These are phyloP conservation scores for Nannochloris sp. DNA, from an alignment of 139 green algal genomes.

Conservation along the genomic window DNA sequence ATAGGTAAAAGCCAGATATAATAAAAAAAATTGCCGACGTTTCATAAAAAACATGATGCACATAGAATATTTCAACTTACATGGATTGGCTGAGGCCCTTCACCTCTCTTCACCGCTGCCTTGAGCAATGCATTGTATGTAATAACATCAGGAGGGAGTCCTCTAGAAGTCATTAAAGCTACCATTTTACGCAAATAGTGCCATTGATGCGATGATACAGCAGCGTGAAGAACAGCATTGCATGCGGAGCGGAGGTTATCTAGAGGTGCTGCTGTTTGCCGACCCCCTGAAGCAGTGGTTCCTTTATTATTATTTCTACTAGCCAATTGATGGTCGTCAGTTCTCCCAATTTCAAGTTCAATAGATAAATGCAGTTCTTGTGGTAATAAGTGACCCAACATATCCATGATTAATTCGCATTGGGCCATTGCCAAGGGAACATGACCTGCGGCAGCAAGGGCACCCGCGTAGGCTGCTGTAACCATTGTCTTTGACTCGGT, in stretches of 20 bases:
- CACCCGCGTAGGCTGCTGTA: not conserved
- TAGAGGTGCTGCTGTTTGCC: not conserved
- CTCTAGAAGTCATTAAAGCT: not conserved
- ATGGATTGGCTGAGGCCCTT: not conserved
- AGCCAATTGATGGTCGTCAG: too few relatives aligned
- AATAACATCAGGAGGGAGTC: not conserved
- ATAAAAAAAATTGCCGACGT: too few relatives aligned
- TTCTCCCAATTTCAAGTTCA: not conserved
- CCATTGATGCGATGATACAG: not conserved
- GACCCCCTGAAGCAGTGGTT: not conserved
- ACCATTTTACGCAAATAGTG: not conserved
- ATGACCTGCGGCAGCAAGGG: not conserved
- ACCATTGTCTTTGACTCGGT: not conserved
- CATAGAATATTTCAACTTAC: not conserved
- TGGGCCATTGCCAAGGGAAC: not conserved
- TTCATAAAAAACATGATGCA: too few relatives aligned
- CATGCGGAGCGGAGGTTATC: constrained; percentile 1
- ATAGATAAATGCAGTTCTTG: not conserved
- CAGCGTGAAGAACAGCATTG: constrained; percentile 1
- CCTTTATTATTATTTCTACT: too few relatives aligned
- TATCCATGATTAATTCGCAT: not conserved
- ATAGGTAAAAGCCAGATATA: too few relatives aligned
- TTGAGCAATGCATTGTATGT: constrained; percentile 5
- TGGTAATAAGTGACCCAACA: not conserved
- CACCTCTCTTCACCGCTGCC: not conserved